These are phyloP conservation scores for Trichoderma pleuroti DNA, from an alignment of 2,329 filamentous ascomycete genomes.

Conservation along the genomic window DNA sequence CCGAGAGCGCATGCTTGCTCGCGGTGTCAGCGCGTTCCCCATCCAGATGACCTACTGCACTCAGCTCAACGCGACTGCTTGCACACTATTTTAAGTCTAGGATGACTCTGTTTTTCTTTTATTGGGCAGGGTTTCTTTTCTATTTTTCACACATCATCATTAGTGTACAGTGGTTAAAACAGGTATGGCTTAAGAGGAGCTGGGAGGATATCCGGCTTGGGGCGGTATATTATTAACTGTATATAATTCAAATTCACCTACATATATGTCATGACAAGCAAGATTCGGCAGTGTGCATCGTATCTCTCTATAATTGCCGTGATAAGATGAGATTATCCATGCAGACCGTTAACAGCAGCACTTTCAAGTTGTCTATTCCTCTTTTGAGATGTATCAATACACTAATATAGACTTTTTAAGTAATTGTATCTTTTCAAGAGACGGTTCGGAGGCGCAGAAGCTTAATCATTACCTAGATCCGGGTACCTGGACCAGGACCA, in stretches of 20 bases:
- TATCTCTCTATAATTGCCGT: not conserved
- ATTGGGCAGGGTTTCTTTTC: not conserved
- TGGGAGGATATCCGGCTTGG: not conserved
- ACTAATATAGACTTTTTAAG: not conserved
- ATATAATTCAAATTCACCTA: conserved; percentile 1
- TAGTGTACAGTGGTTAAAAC: not conserved
- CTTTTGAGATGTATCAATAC: not conserved
- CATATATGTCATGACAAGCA: not conserved
- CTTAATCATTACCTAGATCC: not conserved
- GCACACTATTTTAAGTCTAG: conserved; percentile 3
- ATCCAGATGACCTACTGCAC: conserved; percentile 37
- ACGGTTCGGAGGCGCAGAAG: not conserved
- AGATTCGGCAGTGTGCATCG: not conserved
- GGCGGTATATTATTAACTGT: not conserved
- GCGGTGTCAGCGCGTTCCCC: conserved; percentile 60
- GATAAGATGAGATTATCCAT: not conserved
- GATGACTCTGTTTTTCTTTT: not conserved
- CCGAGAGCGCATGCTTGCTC: conserved; percentile 69
- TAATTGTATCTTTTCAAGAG: not conserved
- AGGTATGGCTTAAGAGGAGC: conserved; percentile 1
- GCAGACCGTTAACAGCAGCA: not conserved
- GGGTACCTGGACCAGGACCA: not conserved
- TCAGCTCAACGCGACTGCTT: conserved; percentile 14
- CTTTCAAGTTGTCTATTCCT: not conserved
- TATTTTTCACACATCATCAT: not conserved